A percentile compares a stretch with the other conserved stretches of the same genome.
These are phyloP conservation scores for Agaricus sinodeliciosus DNA, from an alignment of 768 basidiomycete species.

Conservation along the genomic window DNA sequence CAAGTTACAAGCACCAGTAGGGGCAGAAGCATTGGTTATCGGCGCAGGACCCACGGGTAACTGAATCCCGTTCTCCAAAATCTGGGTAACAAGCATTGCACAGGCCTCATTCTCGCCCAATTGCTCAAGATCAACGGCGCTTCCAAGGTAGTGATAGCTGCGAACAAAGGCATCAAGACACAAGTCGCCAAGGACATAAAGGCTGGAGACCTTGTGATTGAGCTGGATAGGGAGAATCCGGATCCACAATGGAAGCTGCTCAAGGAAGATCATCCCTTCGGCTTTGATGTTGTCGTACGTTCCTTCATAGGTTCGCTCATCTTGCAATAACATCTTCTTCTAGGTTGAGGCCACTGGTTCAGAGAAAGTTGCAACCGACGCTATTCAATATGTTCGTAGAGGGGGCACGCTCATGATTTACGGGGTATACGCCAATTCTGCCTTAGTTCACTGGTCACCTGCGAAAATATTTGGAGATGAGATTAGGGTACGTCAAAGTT, in stretches of 20 bases:
- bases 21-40: conserved; percentile 76
- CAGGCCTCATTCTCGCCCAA: conserved; percentile 75
- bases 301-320: not conserved
- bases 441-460: conserved; percentile 80
- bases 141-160: conserved; percentile 71
- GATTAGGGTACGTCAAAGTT: conserved; percentile 28
- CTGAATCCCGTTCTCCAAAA: not conserved
- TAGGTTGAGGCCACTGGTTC: conserved; percentile 57
- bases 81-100: not conserved
- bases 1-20: conserved; percentile 76
- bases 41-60: conserved; percentile 76
- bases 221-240: conserved; percentile 72
- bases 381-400: conserved; percentile 84
- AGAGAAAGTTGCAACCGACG: conserved; percentile 79
- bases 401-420: conserved; percentile 86
- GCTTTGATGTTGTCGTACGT: conserved; percentile 72
- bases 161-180: conserved; percentile 89
- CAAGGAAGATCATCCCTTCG: conserved; percentile 77
- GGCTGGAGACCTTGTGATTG: conserved; percentile 80
- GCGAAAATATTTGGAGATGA: conserved; percentile 75
- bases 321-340: not conserved
- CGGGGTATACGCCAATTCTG: conserved; percentile 85
- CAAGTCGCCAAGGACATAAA: conserved; percentile 76
- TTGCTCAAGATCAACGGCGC: conserved; percentile 86
- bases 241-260: conserved; percentile 74